A percentile compares a stretch with the other conserved stretches of the same genome.
These are phyloP conservation scores for Suhomyces wounanorum DNA, from an alignment of 1,139 yeast species.

Conservation along the genomic window DNA sequence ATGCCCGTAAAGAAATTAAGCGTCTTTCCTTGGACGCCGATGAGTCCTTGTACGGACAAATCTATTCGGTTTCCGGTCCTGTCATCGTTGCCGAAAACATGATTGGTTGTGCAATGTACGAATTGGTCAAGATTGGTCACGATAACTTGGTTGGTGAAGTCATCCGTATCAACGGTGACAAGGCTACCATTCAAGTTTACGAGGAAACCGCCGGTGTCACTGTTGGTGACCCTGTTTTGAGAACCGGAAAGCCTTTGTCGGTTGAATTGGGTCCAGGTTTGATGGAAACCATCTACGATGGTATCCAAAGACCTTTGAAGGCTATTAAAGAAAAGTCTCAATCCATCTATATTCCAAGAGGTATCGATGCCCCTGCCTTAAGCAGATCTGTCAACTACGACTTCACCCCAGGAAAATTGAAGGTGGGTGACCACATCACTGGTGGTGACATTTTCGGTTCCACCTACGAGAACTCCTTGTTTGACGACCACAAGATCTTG, in stretches of 20 bases:
- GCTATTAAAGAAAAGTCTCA: slow-evolving; percentile 84
- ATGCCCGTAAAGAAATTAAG: slow-evolving; percentile 92
- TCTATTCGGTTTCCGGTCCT: slow-evolving; percentile 96
- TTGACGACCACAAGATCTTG: slow-evolving; percentile 89
- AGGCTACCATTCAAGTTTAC: slow-evolving; percentile 97
- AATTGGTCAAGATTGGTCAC: slow-evolving; percentile 95
- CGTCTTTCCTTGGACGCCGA: slow-evolving; percentile 80
- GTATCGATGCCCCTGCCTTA: slow-evolving; percentile 94
- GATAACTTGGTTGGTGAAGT: slow-evolving; percentile 97
- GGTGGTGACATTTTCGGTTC: slow-evolving; percentile 98
- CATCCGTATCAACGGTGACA: slow-evolving; percentile 92
- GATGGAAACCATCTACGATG: slow-evolving; percentile 98
- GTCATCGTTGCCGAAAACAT: slow-evolving; percentile 96
- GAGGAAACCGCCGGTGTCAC: slow-evolving; percentile 99
- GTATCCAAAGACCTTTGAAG: slow-evolving; percentile 97
- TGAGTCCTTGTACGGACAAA: slow-evolving; percentile 82
- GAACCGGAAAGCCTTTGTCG: slow-evolving; percentile 97
- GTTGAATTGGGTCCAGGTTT: slow-evolving; percentile 99
- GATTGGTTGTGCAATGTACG: slow-evolving; percentile 99
- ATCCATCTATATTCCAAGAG: slow-evolving; percentile 97
- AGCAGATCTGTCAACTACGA: slow-evolving; percentile 81
- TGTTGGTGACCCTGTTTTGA: slow-evolving; percentile 96
- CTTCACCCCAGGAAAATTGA: slow-evolving; percentile 74
- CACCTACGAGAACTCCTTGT: slow-evolving; percentile 87
- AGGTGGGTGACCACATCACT: slow-evolving; percentile 95